These are phyloP conservation scores for Apophysomyces elegans DNA, from an alignment of 371 early-diverging fungal genomes.

Conservation along the genomic window DNA sequence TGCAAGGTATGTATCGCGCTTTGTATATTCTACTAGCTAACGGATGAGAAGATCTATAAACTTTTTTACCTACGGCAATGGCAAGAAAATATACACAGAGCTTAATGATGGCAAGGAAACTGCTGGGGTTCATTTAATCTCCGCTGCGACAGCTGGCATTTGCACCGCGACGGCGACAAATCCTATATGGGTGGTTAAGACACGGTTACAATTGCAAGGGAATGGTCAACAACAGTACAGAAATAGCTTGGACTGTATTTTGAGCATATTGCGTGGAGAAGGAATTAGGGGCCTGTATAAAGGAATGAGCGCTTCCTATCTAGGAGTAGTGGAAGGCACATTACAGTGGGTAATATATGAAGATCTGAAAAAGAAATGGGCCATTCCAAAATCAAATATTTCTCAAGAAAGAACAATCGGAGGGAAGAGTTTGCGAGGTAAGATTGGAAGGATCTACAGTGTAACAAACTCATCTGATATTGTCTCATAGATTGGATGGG, in stretches of 20 bases:
- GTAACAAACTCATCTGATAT: neutral
- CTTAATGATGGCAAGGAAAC: conserved; percentile 80
- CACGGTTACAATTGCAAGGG: conserved; percentile 88
- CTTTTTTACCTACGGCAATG: conserved; percentile 89
- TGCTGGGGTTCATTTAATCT: conserved; percentile 76
- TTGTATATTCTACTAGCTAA: neutral
- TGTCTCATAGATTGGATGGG: conserved; percentile 69
- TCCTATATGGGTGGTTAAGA: conserved; percentile 97
- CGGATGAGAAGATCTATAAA: conserved; percentile 77
- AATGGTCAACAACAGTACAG: conserved; percentile 55
- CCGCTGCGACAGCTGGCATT: conserved; percentile 87
- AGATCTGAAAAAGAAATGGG: conserved; percentile 71
- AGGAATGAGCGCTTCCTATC: conserved; percentile 90
- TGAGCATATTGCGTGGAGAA: conserved; percentile 74
- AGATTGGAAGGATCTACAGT: neutral
- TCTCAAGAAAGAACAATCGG: conserved; percentile 25
- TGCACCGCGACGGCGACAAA: conserved; percentile 85
- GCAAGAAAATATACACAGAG: conserved; percentile 77
- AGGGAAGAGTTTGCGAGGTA: conserved; percentile 36
- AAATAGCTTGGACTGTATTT: conserved; percentile 78
- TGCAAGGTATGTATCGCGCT: conserved; percentile 58
- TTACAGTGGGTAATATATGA: conserved; percentile 97
- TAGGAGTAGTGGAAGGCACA: conserved; percentile 86
- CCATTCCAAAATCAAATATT: conserved; percentile 14
- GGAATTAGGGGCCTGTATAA: conserved; percentile 86